phyloP scores from a whole-genome alignment of 2,329 filamentous ascomycete genomes.

The Cladosporium cucumerinum region DNA sequence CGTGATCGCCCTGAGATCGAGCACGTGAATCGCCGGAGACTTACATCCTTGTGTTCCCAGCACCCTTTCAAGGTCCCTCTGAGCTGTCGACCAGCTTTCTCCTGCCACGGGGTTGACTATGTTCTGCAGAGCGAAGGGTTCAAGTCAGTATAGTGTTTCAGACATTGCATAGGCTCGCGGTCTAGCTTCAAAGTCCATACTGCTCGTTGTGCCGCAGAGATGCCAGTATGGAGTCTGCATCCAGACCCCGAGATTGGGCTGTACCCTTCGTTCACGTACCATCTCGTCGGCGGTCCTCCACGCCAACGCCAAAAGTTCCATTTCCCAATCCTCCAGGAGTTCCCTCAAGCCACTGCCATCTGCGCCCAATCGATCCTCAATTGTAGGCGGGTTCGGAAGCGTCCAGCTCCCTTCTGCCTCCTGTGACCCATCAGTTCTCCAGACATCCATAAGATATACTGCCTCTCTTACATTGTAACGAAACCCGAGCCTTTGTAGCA shows the following conservation, averaged over 20 bases:
- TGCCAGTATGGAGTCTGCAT: too few species aligned
- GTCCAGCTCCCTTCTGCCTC: slow-evolving; percentile 26
- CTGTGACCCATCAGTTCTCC: background rate
- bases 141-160: too few species aligned
- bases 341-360: slow-evolving; percentile 31
- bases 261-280: too few species aligned
- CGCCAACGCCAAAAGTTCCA: slow-evolving; percentile 56
- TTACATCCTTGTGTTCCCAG: slow-evolving; percentile 33
- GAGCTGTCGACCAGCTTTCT: slow-evolving; percentile 31
- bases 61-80: slow-evolving; percentile 34
- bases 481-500: slow-evolving; percentile 60
- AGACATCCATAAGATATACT: background rate
- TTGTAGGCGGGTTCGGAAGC: slow-evolving; percentile 27
- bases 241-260: too few species aligned
- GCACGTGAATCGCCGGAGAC: background rate
- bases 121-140: background rate
- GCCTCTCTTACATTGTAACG: slow-evolving; percentile 30
- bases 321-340: slow-evolving; percentile 58
- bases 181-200: too few species aligned
- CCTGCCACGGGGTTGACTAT: slow-evolving; percentile 27
- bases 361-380: slow-evolving; percentile 24
- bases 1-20: background rate
- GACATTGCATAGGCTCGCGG: too few species aligned
- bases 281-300: slow-evolving; percentile 34
- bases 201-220: too few species aligned